Percentiles rank a stretch among this genome's conserved stretches.
phyloP scores from a whole-genome alignment of 2,329 filamentous ascomycete species.

The Lasiodiplodia theobromae region DNA sequence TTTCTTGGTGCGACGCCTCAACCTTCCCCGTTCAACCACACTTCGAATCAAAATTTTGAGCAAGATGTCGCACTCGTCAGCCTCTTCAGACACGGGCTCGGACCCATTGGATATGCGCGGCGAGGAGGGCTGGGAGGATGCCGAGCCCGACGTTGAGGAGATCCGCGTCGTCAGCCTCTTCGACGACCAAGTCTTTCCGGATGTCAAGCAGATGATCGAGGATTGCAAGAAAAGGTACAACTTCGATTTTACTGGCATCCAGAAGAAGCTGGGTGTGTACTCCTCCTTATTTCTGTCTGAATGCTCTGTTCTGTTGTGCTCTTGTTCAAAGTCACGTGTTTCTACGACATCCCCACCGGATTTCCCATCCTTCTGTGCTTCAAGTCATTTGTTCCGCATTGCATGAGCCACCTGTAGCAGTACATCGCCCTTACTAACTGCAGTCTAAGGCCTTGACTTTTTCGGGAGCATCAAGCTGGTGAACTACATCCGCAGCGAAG shows the following conservation, averaged over 20 bases:
- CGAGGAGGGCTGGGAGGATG: constrained; percentile 54
- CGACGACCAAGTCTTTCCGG: constrained; percentile 41
- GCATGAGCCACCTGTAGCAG: not conserved
- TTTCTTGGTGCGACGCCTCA: not conserved
- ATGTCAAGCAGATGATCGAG: constrained; percentile 45
- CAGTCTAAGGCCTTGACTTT: constrained; percentile 51
- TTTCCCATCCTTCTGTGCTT: not conserved
- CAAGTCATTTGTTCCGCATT: not conserved
- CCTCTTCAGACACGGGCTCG: constrained; percentile 22
- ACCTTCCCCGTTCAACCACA: not conserved
- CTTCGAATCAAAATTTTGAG: not conserved
- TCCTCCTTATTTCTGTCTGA: constrained; percentile 11
- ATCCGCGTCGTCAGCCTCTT: constrained; percentile 50
- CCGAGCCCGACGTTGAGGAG: constrained; percentile 48
- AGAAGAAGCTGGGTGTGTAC: constrained; percentile 45
- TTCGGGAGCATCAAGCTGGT: constrained; percentile 54
- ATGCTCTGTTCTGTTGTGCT: not conserved
- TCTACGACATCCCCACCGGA: not conserved
- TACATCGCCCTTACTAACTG: not conserved
- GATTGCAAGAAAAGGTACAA: constrained; percentile 46
- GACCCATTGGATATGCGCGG: constrained; percentile 36
- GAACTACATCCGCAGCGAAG: constrained; percentile 57
- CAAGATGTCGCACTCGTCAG: constrained; percentile 24
- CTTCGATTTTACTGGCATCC: constrained; percentile 50
- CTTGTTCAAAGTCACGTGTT: constrained; percentile 12